Conservation (phyloP, 2,329 filamentous ascomycete genomes). For the Phialocephala sp. region DNA sequence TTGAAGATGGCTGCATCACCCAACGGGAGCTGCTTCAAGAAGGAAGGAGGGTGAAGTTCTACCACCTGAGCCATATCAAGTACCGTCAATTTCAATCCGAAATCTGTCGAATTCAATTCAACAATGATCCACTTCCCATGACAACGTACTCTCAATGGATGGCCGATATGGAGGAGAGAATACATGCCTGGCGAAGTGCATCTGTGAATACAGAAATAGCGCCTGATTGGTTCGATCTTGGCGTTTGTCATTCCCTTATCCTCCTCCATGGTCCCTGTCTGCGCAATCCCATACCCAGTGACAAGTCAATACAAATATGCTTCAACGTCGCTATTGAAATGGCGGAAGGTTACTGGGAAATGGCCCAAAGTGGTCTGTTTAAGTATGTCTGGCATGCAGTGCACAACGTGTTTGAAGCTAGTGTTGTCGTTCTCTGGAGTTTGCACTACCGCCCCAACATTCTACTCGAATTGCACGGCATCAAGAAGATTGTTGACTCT, state of each 20-base stretch:
- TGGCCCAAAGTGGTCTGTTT: neutral
- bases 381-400: neutral
- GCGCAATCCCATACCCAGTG: neutral
- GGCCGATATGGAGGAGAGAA: neutral
- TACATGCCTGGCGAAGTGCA: neutral
- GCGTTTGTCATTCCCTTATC: neutral
- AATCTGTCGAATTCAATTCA: constrained; percentile 1
- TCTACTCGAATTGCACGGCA: neutral
- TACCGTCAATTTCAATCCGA: neutral
- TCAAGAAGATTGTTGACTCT: neutral
- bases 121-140: neutral
- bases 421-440: neutral
- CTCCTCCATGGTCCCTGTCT: neutral
- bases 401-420: neutral
- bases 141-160: neutral
- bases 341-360: neutral
- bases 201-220: neutral
- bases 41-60: neutral
- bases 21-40: neutral
- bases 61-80: neutral
- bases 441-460: neutral
- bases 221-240: neutral
- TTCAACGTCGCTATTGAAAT: neutral
- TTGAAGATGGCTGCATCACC: neutral
- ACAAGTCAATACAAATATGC: neutral